A percentile compares a stretch with the other conserved stretches of the same genome.
Conservation (phyloP, 2,329 filamentous ascomycete genomes). For the Proliferodiscus dingleyae region DNA sequence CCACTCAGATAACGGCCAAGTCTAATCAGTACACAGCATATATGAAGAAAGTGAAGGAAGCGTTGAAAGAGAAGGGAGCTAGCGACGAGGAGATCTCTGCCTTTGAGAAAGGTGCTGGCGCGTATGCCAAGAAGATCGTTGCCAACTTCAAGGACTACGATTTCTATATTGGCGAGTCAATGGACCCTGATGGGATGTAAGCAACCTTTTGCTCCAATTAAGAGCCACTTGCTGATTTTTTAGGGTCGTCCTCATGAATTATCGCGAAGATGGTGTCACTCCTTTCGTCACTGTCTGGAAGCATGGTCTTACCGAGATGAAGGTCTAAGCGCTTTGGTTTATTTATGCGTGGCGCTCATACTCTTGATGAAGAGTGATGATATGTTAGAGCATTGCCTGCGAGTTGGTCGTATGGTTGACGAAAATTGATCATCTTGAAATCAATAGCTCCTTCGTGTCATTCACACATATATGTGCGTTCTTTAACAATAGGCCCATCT, state of each 20-base stretch:
- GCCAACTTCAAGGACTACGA: constrained; percentile 94
- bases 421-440: constrained; percentile 2
- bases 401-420: not conserved
- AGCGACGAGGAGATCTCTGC: constrained; percentile 62
- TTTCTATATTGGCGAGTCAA: constrained; percentile 86
- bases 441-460: not conserved
- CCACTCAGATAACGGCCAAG: constrained; percentile 1
- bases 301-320: constrained; percentile 81
- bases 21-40: constrained; percentile 54
- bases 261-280: constrained; percentile 91
- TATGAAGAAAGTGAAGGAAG: constrained; percentile 81
- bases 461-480: not conserved
- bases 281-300: constrained; percentile 93
- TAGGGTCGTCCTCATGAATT: constrained; percentile 90
- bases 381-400: constrained; percentile 4
- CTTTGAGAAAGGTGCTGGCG: constrained; percentile 73
- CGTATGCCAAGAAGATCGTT: constrained; percentile 73
- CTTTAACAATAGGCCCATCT: no score
- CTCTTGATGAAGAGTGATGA: constrained; percentile 3
- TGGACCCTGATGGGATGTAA: constrained; percentile 92
- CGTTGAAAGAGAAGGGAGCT: constrained; percentile 59
- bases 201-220: constrained; percentile 33
- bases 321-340: constrained; percentile 64
- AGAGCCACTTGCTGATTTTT: constrained; percentile 10
- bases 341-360: constrained; percentile 5